Percentiles rank a stretch among this genome's conserved stretches.
These are phyloP conservation scores for Firmiana major DNA, from an alignment of 345 rosid species.

Conservation along the genomic window DNA sequence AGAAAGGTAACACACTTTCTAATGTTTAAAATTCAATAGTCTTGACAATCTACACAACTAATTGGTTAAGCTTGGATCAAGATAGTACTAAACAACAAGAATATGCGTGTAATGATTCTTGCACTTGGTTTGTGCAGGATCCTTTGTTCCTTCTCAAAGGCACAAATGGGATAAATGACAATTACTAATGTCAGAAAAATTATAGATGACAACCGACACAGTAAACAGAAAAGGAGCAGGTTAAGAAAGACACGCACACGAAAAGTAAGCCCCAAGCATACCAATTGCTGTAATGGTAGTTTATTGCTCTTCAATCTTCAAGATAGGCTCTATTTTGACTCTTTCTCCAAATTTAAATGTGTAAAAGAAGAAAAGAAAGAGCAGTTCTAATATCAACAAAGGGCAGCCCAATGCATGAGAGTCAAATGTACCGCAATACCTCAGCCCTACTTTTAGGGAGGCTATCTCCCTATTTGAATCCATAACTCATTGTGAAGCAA, in stretches of 20 bases:
- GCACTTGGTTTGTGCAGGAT: neutral
- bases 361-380: neutral
- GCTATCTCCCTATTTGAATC: neutral
- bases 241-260: neutral
- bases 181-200: neutral
- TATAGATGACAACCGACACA: neutral
- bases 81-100: neutral
- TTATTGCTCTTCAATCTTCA: neutral
- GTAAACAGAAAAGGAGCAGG: neutral
- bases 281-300: neutral
- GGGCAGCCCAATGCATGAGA: neutral
- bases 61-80: neutral
- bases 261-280: neutral
- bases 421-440: neutral
- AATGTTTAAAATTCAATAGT: neutral
- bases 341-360: neutral
- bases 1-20: neutral
- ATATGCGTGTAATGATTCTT: neutral
- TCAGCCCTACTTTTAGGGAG: neutral
- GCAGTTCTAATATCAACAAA: neutral
- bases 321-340: neutral
- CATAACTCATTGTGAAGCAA: neutral
- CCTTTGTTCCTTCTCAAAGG: neutral
- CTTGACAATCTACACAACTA: neutral
- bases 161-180: neutral